Conservation (phyloP, 306 rosid genomes). For the Inga leiocalycina region DNA sequence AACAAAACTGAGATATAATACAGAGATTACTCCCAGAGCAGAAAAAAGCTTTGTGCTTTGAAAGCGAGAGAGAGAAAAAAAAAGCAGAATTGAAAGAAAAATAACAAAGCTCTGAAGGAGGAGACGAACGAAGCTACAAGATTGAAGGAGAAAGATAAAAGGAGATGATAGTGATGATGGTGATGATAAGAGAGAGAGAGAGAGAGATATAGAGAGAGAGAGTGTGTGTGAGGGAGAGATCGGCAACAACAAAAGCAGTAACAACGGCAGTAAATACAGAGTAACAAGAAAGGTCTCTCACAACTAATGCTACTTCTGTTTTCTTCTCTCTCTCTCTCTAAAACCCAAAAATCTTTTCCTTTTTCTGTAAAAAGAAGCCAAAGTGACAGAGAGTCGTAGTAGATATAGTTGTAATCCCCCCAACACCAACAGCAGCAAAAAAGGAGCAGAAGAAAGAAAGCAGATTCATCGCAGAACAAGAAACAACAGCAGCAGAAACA, state of each 20-base stretch:
- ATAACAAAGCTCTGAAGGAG: conserved; percentile 3
- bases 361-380: conserved; percentile 43
- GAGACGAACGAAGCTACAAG: neutral
- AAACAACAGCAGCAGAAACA: neutral
- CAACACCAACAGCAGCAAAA: conserved; percentile 17
- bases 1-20: neutral
- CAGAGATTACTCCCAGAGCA: neutral
- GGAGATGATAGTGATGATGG: conserved; percentile 16
- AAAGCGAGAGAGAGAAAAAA: neutral
- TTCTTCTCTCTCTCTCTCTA: neutral
- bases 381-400: conserved; percentile 44
- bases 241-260: conserved; percentile 6
- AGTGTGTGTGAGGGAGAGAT: neutral
- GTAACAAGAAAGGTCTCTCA: conserved; percentile 45
- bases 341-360: conserved; percentile 2
- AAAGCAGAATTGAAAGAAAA: neutral
- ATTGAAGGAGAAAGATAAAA: neutral
- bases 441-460: neutral
- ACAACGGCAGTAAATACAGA: conserved; percentile 20
- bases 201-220: neutral
- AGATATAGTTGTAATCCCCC: conserved; percentile 29
- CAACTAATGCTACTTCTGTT: neutral
- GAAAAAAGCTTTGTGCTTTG: neutral
- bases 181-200: conserved; percentile 30
- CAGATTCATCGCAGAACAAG: neutral